These are phyloP conservation scores for Talaromyces sp. DNA, from an alignment of 2,329 filamentous ascomycete genomes.

Conservation along the genomic window DNA sequence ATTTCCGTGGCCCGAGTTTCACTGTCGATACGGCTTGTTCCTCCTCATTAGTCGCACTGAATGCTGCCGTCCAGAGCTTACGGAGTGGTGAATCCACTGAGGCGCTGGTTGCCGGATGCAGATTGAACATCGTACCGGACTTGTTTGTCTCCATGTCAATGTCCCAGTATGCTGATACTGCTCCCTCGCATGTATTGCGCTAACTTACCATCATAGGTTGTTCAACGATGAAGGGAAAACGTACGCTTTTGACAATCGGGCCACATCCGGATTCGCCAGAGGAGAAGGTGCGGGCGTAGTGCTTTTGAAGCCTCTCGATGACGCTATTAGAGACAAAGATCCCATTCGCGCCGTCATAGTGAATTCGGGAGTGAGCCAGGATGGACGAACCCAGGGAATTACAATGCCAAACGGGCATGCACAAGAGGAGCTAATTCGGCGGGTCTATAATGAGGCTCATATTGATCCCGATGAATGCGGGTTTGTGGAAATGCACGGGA, in stretches of 20 bases:
- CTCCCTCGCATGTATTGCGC: neutral
- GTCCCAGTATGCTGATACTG: constrained; percentile 13
- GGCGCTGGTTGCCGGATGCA: constrained; percentile 22
- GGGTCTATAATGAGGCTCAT: constrained; percentile 9
- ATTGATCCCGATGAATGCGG: constrained; percentile 13
- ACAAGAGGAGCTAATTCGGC: constrained; percentile 31
- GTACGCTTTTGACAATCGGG: constrained; percentile 40
- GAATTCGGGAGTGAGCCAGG: constrained; percentile 29
- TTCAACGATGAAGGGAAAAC: constrained; percentile 26
- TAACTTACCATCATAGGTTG: constrained; percentile 15
- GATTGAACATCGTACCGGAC: constrained; percentile 14
- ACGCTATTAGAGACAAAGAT: constrained; percentile 46
- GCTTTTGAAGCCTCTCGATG: constrained; percentile 44
- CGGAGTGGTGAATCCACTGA: constrained; percentile 25
- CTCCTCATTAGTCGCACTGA: constrained; percentile 25
- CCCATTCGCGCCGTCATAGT: constrained; percentile 35
- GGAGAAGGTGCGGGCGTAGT: constrained; percentile 45
- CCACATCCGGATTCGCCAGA: constrained; percentile 48
- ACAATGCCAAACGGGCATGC: constrained; percentile 51
- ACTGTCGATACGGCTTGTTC: constrained; percentile 31
- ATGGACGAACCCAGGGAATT: constrained; percentile 50
- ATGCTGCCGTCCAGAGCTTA: constrained; percentile 28
- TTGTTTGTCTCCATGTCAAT: constrained; percentile 17
- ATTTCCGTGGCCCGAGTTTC: constrained; percentile 28
- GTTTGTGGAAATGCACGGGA: constrained; percentile 23